Evolutionary conservation across 1,139 yeast species (phyloP), one percentile per base, ranked within the genome.

Genomic region (Williopsis jadinii): DNA sequence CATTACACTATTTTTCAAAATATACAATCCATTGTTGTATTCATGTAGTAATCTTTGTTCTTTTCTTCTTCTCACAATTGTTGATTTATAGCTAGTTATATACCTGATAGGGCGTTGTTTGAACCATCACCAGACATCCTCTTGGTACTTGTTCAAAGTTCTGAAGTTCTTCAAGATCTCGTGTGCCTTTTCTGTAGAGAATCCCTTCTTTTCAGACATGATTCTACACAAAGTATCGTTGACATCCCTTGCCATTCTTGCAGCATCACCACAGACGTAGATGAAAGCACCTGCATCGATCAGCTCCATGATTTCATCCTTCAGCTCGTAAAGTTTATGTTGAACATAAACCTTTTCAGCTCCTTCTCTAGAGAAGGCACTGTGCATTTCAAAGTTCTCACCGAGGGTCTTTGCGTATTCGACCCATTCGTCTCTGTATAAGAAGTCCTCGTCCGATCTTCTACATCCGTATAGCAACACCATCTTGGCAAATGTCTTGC

Each of bases 241-340:
- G n/a, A 92, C 98, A 59, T 88, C 96, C 64, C 95, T 82, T 3
- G 98, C 97, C 98, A 92, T 92, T 54, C 77, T 79, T 38, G 84
- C 77, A 29, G 98, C 97, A 68, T 92, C 97, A 58, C 98, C 98
- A 72, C 98, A 92, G 28, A 92, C 95, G 61, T 92, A 92, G 50
- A 92, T 74, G 60, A 80, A 84, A 0, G 95, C 97, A 42, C 96
- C 97, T 15, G 63, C 56, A 45, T 73, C 68, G 42, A 92, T 64
- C 48, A 90, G 67, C 40, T 73, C 66, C 54, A 77, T 74, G 41
- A 90, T 69, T 24, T 82, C 72, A 13, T 67, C 61, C 34, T 60
- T 58, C 47, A 74, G 71, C 58, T 85, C 90, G 45, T 66, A 56
- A 51, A 92, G 60, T 50, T 75, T 78, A 59, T 94, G 83, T 66